A percentile compares a stretch with the other conserved stretches of the same genome.
phyloP scores from a whole-genome alignment of 495 filamentous ascomycete species.

The Aspergillus diversus region DNA sequence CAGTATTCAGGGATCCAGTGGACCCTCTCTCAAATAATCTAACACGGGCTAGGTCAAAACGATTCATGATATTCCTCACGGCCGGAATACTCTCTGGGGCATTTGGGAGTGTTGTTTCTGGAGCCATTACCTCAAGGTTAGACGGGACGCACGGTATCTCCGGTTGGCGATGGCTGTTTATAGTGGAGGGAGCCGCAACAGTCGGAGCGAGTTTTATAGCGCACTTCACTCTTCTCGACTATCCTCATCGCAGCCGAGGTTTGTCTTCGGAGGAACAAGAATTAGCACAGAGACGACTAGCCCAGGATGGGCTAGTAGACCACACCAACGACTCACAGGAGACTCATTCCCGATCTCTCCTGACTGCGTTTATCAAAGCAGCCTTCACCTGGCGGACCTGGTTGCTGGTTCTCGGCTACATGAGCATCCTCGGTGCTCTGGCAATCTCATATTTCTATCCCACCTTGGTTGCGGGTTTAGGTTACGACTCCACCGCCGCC shows the following conservation, averaged over 20 bases:
- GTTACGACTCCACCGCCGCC: slow-evolving; percentile 38
- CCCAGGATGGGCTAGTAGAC: not conserved
- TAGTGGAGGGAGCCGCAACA: slow-evolving; percentile 68
- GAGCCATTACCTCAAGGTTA: slow-evolving; percentile 35
- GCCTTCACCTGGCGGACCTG: slow-evolving; percentile 31
- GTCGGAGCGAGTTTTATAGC: slow-evolving; percentile 30
- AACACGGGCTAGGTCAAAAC: slow-evolving; percentile 31
- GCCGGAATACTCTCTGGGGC: slow-evolving; percentile 53
- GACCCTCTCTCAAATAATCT: no score
- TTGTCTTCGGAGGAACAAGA: slow-evolving; percentile 29
- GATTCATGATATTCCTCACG: slow-evolving; percentile 54
- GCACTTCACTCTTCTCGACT: slow-evolving; percentile 36
- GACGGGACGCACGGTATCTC: slow-evolving; percentile 56
- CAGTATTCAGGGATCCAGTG: no score
- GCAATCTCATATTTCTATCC: slow-evolving; percentile 52
- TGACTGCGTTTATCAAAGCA: slow-evolving; percentile 21
- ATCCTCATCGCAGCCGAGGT: slow-evolving; percentile 30
- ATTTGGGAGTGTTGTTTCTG: slow-evolving; percentile 55
- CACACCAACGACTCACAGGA: slow-evolving; percentile 16
- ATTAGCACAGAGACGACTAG: slow-evolving; percentile 31
- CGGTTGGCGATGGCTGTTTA: slow-evolving; percentile 72
- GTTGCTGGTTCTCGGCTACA: slow-evolving; percentile 36
- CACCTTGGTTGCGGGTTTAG: slow-evolving; percentile 48
- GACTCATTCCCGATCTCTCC: slow-evolving; percentile 11
- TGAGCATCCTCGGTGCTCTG: slow-evolving; percentile 23